Conservation (phyloP, 2,329 filamentous ascomycete species). For the Aspergillus persii region DNA sequence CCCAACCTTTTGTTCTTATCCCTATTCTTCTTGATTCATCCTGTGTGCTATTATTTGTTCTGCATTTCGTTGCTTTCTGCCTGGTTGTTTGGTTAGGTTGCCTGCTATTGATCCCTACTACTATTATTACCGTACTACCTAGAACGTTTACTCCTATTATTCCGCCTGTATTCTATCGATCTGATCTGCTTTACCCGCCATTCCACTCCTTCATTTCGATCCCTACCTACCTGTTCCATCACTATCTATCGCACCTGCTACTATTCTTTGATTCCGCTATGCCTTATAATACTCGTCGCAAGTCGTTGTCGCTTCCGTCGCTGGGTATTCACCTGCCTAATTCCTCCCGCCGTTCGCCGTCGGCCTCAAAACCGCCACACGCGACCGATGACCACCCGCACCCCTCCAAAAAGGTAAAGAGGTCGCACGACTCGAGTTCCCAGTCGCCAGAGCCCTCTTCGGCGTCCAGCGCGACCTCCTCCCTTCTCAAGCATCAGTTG, state of each 20-base stretch:
- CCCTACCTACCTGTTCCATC: conserved; percentile 8
- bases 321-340: conserved; percentile 82
- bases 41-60: not conserved
- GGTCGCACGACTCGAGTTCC: conserved; percentile 62
- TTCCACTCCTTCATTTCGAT: conserved; percentile 8
- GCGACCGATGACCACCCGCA: conserved; percentile 53
- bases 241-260: conserved; percentile 13
- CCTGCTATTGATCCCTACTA: not conserved
- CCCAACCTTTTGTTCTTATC: not conserved
- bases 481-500: conserved; percentile 28
- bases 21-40: not conserved
- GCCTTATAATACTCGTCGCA: conserved; percentile 96
- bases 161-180: conserved; percentile 2
- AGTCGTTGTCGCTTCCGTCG: conserved; percentile 88
- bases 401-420: conserved; percentile 70
- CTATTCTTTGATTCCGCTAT: conserved; percentile 47
- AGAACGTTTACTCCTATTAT: conserved; percentile 5
- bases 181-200: conserved; percentile 1
- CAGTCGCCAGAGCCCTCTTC: conserved; percentile 39
- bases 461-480: conserved; percentile 26
- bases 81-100: not conserved
- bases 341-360: conserved; percentile 58
- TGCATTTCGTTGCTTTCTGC: not conserved
- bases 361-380: conserved; percentile 62
- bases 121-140: not conserved